phyloP scores from a whole-genome alignment of 2,329 filamentous ascomycete species.

The Corniculantispora saksenae region DNA sequence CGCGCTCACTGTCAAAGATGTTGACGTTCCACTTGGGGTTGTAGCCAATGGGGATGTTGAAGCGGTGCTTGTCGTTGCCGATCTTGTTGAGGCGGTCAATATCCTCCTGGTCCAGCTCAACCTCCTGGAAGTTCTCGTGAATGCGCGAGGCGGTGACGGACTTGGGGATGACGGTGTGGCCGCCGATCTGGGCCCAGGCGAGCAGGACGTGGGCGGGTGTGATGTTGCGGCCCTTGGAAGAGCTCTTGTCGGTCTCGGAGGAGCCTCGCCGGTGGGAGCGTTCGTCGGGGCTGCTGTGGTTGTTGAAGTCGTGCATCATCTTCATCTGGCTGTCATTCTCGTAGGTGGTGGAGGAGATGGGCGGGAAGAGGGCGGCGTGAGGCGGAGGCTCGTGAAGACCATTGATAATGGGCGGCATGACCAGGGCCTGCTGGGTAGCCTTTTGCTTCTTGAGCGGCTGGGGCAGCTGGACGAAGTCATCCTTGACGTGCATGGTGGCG shows the following conservation, averaged over 20 bases:
- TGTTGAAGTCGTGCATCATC: constrained; percentile 43
- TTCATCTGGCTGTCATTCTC: constrained; percentile 47
- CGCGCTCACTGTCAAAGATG: constrained; percentile 55
- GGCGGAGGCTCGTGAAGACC: constrained; percentile 64
- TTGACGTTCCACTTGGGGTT: constrained; percentile 58
- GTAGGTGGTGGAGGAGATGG: constrained; percentile 60
- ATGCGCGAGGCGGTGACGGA: constrained; percentile 69
- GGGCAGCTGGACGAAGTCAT: constrained; percentile 64
- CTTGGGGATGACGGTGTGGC: constrained; percentile 75
- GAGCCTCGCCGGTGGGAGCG: constrained; percentile 25
- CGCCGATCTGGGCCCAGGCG: constrained; percentile 60
- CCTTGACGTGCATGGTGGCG: constrained; percentile 48
- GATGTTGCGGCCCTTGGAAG: constrained; percentile 37
- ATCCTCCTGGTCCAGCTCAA: constrained; percentile 60
- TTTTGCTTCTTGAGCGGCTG: constrained; percentile 67
- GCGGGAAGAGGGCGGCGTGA: constrained; percentile 62
- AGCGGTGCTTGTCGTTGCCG: constrained; percentile 47
- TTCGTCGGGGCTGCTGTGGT: constrained; percentile 33
- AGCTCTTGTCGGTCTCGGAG: constrained; percentile 35
- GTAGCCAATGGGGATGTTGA: constrained; percentile 47
- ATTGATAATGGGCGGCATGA: constrained; percentile 66
- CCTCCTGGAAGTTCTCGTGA: constrained; percentile 67
- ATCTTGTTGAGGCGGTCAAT: constrained; percentile 63
- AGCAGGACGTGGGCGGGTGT: constrained; percentile 50
- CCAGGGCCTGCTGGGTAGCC: constrained; percentile 53